Percentiles rank a stretch among this genome's conserved stretches.
Evolutionary conservation across 176 grass and related monocot genomes (phyloP).

Genomic region (Triticum turgidum): DNA sequence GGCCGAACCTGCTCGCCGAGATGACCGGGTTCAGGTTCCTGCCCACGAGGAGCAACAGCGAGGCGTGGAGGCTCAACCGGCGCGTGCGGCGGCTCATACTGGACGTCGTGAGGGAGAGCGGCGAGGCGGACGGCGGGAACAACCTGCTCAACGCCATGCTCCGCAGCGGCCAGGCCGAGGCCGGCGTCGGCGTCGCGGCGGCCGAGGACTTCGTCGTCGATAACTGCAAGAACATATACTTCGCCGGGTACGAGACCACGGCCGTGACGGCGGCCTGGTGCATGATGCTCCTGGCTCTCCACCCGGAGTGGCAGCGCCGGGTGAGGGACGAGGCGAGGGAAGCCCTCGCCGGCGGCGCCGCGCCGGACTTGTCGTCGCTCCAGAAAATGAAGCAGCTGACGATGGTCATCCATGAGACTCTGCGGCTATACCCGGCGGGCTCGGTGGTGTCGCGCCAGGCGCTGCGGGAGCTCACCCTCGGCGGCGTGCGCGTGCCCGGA

Average conservation of each 20-base stretch:
- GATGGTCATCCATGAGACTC: conserved; percentile 96
- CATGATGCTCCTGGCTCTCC: conserved; percentile 72
- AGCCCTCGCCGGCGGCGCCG: conserved; percentile 7
- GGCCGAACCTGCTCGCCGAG: conserved; percentile 65
- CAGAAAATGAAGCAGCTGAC: conserved; percentile 92
- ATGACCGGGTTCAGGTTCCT: conserved; percentile 53
- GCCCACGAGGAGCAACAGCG: conserved; percentile 43
- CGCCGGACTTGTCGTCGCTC: conserved; percentile 39
- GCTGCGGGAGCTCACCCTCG: conserved; percentile 57
- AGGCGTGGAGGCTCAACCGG: conserved; percentile 61
- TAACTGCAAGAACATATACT: conserved; percentile 96
- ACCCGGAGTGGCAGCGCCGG: conserved; percentile 74
- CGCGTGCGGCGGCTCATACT: conserved; percentile 56
- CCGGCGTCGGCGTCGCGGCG: neutral
- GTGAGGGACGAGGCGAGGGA: conserved; percentile 46
- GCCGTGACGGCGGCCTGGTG: conserved; percentile 74
- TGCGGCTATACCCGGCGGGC: conserved; percentile 80
- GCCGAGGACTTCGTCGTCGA: conserved; percentile 73
- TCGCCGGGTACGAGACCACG: conserved; percentile 82
- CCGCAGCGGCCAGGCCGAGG: conserved; percentile 31
- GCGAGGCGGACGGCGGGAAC: neutral
- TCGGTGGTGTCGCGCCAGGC: conserved; percentile 73
- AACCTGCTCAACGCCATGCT: conserved; percentile 66
- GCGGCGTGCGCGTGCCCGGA: conserved; percentile 55
- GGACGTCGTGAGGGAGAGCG: conserved; percentile 38